Evolutionary conservation across 192 early-diverging fungal species (phyloP), one percentile per base, ranked within the genome.

Genomic region (Ambispora gerdemannii): DNA sequence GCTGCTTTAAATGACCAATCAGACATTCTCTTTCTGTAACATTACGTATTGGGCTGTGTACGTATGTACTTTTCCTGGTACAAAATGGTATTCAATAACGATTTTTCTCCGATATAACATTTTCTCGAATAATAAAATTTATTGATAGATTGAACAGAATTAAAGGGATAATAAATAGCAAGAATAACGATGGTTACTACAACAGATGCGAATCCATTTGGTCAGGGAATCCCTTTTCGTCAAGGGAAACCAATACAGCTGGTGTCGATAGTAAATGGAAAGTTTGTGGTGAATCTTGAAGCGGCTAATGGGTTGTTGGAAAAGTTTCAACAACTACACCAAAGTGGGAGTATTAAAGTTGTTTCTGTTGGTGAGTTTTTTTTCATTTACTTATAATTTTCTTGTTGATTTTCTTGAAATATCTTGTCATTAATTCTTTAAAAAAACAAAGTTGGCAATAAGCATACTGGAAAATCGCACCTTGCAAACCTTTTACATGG

Each of bases 401-500:
- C 38, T 10, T 43, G 38, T 43, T 43, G 38, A 43, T 10, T 43
- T 43, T n/a, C n/a, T n/a, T 43, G 38, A 15, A 6, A 6, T 43
- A 43, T 10, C 6, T 6, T 43, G 6, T 43, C 15, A 43, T 43
- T 43, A 15, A 43, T 15, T 15, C 38, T 43, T 43, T 6, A 43
- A 43, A 10, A 43, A 10, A 6, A 10, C 15, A 43, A 43, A 43
- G 38, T 43, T 6, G 38, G 38, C 38, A 43, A 43, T 10, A 43
- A 43, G 15, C 38, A 43, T 15, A 43, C 38, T 43, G 38, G 38
- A 43, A 43, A 43, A 43, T 43, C 38, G 6, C 38, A 43, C 38
- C 24, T 58, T 30, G 55, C 55, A 28, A 58, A 58, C 24, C 10
- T 30, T 13, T 58, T 58, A 24, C 55, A 58, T 58, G 55, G 55